These are phyloP conservation scores for Vigna unguiculata DNA, from an alignment of 306 rosid species.

Conservation along the genomic window DNA sequence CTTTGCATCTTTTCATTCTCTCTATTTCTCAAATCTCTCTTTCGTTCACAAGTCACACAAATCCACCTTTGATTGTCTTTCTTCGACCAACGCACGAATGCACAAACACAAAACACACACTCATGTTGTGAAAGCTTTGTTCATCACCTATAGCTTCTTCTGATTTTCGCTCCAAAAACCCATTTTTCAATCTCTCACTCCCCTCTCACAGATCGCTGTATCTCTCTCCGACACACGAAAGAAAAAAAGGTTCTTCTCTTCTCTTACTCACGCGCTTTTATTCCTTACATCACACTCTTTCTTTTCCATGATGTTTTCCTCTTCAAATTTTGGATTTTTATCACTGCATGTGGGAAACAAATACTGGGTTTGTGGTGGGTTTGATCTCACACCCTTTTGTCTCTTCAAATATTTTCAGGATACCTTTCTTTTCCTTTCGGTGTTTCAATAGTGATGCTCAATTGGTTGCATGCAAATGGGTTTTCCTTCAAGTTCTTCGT, in stretches of 20 bases:
- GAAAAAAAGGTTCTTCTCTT: constrained; percentile 32
- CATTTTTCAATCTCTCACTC: constrained; percentile 42
- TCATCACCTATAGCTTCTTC: constrained; percentile 25
- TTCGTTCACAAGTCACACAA: constrained; percentile 14
- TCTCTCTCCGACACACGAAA: background rate
- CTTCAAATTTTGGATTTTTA: constrained; percentile 22
- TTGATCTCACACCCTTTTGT: constrained; percentile 45
- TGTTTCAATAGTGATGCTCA: constrained; percentile 45
- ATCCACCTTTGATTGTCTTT: constrained; percentile 38
- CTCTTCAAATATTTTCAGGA: background rate
- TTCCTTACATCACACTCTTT: constrained; percentile 49
- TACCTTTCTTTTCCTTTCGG: background rate
- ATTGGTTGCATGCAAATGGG: constrained; percentile 64
- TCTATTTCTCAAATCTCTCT: constrained; percentile 28
- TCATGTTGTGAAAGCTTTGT: constrained; percentile 23
- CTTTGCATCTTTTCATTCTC: background rate
- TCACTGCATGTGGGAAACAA: constrained; percentile 43
- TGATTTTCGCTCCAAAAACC: constrained; percentile 14
- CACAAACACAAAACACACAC: background rate
- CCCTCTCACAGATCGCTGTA: constrained; percentile 48
- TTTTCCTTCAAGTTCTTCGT: background rate
- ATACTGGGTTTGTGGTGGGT: constrained; percentile 35
- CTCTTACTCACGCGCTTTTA: constrained; percentile 15
- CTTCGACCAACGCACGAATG: constrained; percentile 29
- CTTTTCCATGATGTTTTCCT: background rate